Conservation (phyloP, 139 green algal genomes). For the Cymbomonas tetramitiformis region DNA sequence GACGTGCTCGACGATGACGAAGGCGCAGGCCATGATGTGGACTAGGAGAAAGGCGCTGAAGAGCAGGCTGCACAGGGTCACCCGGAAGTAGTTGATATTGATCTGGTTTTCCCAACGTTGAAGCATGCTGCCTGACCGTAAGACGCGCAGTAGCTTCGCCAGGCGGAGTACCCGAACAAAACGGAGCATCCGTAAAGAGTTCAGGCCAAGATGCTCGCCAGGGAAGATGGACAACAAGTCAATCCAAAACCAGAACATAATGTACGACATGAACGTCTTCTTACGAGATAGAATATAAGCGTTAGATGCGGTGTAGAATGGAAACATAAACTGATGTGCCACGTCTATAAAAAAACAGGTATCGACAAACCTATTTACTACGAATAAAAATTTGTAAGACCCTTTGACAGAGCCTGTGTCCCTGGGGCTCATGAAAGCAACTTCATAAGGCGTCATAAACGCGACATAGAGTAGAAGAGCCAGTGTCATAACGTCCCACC, state of each 20-base stretch:
- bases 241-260: neutral
- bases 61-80: no score
- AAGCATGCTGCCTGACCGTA: no score
- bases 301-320: neutral
- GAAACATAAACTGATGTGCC: neutral
- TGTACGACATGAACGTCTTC: neutral
- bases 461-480: neutral
- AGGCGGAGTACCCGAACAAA: neutral
- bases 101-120: no score
- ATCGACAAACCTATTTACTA: neutral
- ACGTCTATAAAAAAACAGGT: neutral
- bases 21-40: no score
- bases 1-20: no score
- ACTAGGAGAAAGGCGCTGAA: no score
- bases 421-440: neutral
- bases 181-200: neutral
- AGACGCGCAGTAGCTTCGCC: neutral
- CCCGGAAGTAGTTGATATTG: no score
- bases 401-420: neutral
- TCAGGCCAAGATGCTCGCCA: conserved; percentile 1
- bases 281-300: neutral
- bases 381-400: neutral
- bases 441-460: conserved; percentile 1
- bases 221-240: conserved; percentile 10
- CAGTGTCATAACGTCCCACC: neutral